Base-by-base conservation (phyloP, 495 filamentous ascomycete genomes). In the Aspergillus taichungensis region DNA sequence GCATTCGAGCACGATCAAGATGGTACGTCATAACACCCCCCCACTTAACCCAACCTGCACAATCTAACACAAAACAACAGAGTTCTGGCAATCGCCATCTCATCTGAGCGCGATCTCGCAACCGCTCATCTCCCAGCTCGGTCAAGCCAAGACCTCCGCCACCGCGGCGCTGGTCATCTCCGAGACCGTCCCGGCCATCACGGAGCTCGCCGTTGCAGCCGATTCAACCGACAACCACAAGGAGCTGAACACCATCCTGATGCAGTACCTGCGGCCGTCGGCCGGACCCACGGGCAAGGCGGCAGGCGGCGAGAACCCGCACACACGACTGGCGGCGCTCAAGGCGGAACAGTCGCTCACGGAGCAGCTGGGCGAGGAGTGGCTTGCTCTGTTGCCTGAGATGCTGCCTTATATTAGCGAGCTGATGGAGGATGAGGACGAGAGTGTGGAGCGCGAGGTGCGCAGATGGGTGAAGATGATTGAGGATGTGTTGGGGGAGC, bases 341-440 rank as follows among this genome's bases (percentile, higher is more conserved):
- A 80, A 82, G 60, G 80, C 83, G 37, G 76, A 96, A 69, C 82
- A 82, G 49, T 78, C 73, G 2, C 72, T 98, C 40, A 90, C 88
- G 13, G 75, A 80, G 42, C 71, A 77, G 43, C 63, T 96, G 14
- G 89, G 88, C 14, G 88, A 96, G 54, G 92, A 97, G 52, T 97
- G 94, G 94, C 63, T 97, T 47, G 75, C 78, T 2, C 71, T 90
- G 61, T 64, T 97, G 60, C 86, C 90, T 0, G 91, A 98, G 74
- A 95, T 95, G 81, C 68, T 97, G 52, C 92, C 92, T 30, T 85
- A 87, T 43, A 92, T 98, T 40, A 90, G 84, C 49, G 92, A 98
- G 65, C 56, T 94, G 50, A 84, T 92, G 71, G 94, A 98, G 62
- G 92, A 98, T 62, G 92, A 95, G 51, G 88, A 96, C 51, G 91